A percentile compares a stretch with the other conserved stretches of the same genome.
Evolutionary conservation across 139 green algal genomes (phyloP).

Genomic region (Astrephomene gubernaculifera): DNA sequence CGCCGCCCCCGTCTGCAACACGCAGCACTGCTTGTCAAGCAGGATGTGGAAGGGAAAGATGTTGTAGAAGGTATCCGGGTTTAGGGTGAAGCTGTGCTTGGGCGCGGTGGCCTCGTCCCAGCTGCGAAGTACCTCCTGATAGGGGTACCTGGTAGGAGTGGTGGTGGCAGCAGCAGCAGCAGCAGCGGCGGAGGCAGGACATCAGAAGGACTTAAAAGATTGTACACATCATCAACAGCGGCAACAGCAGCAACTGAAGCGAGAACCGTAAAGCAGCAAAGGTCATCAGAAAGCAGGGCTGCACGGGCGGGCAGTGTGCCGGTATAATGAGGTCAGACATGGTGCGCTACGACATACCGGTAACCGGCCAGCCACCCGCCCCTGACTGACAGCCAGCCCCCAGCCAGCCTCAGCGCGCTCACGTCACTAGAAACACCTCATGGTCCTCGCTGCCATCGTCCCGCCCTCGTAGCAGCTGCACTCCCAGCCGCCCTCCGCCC

Average conservation of each 20-base stretch:
- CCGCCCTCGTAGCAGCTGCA: slow-evolving; percentile 49
- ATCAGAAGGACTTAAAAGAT: too few species aligned
- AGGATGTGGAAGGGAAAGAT: slow-evolving; percentile 64
- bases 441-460: slow-evolving; percentile 50
- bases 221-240: too few species aligned
- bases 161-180: too few species aligned
- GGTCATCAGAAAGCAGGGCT: too few species aligned
- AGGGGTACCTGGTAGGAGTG: slow-evolving; percentile 48
- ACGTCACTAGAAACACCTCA: slow-evolving; percentile 37
- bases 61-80: slow-evolving; percentile 40
- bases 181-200: too few species aligned
- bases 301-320: too few species aligned
- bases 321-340: too few species aligned
- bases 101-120: not conserved
- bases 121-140: slow-evolving; percentile 15
- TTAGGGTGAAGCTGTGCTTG: slow-evolving; percentile 25
- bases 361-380: too few species aligned
- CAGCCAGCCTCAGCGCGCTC: not conserved
- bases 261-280: too few species aligned
- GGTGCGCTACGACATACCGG: too few species aligned
- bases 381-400: too few species aligned
- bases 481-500: slow-evolving; percentile 5
- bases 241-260: too few species aligned
- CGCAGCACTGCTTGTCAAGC: slow-evolving; percentile 21
- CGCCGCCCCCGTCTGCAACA: slow-evolving; percentile 48